Percentiles rank a stretch among this genome's conserved stretches.
phyloP scores from a whole-genome alignment of 2,329 filamentous ascomycete species.

The Cadophora sp. region DNA sequence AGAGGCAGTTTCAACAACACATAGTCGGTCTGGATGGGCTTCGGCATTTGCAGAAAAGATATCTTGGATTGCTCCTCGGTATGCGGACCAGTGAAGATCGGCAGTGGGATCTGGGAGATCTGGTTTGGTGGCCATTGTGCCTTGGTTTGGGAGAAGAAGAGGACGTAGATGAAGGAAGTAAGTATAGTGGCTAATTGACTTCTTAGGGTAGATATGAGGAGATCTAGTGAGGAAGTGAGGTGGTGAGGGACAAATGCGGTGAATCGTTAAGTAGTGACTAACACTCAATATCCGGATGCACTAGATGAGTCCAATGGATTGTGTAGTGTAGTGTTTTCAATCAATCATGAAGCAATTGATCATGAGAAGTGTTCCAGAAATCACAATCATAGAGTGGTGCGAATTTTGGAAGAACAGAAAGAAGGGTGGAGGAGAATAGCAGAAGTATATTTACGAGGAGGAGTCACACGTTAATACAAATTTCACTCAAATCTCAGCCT shows the following conservation, averaged over 20 bases:
- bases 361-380: neutral
- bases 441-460: neutral
- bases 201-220: neutral
- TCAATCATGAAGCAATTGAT: neutral
- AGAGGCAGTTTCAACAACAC: conserved; percentile 70
- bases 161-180: neutral
- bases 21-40: conserved; percentile 68
- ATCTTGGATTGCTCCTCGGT: conserved; percentile 64
- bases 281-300: neutral
- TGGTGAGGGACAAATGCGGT: neutral
- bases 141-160: neutral
- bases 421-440: neutral
- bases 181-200: neutral
- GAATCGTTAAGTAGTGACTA: conserved; percentile 1
- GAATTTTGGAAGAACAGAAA: neutral
- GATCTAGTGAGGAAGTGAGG: neutral
- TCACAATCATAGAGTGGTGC: neutral
- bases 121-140: conserved; percentile 32
- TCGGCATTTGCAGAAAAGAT: conserved; percentile 65
- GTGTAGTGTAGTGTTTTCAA: neutral
- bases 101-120: conserved; percentile 60
- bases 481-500: conserved; percentile 16
- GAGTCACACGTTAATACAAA: conserved; percentile 9
- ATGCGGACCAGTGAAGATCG: conserved; percentile 65
- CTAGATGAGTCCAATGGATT: neutral